phyloP scores from a whole-genome alignment of 768 basidiomycete genomes.

The Xerocomellus dryophilus region DNA sequence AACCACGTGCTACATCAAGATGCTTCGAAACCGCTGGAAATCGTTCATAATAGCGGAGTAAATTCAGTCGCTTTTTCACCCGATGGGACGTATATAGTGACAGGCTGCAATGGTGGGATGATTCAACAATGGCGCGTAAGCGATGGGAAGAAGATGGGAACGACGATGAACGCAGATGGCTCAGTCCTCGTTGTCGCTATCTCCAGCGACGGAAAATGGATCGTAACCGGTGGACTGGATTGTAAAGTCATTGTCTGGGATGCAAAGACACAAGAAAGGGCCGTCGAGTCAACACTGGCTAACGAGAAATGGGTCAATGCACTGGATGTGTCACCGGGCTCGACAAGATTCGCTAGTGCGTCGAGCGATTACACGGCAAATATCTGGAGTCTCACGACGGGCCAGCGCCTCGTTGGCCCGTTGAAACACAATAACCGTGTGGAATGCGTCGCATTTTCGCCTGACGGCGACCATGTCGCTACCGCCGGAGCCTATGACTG shows the following conservation, averaged over 20 bases:
- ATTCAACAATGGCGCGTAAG: constrained; percentile 12
- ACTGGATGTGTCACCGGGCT: constrained; percentile 16
- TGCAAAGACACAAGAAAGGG: constrained; percentile 1
- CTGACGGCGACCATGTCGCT: constrained; percentile 13
- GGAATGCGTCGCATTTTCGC: constrained; percentile 16
- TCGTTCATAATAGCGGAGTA: background rate
- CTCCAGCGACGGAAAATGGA: constrained; percentile 17
- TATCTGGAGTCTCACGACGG: constrained; percentile 12
- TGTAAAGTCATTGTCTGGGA: constrained; percentile 13
- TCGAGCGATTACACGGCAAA: constrained; percentile 2
- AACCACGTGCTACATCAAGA: background rate
- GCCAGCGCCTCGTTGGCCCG: constrained; percentile 14
- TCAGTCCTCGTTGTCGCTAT: constrained; percentile 9
- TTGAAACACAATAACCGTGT: constrained; percentile 7
- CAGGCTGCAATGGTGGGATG: constrained; percentile 12
- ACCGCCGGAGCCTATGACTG: constrained; percentile 5
- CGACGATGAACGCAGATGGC: constrained; percentile 5
- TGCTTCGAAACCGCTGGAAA: constrained; percentile 7
- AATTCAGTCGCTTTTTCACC: constrained; percentile 16
- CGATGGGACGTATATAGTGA: constrained; percentile 9
- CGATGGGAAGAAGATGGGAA: constrained; percentile 9
- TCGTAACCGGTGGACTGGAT: constrained; percentile 12
- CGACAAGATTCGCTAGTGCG: constrained; percentile 14
- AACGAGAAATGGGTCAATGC: constrained; percentile 5
- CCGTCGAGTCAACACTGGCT: background rate